These are phyloP conservation scores for Blumeriella jaapii DNA, from an alignment of 2,329 filamentous ascomycete genomes.

Conservation along the genomic window DNA sequence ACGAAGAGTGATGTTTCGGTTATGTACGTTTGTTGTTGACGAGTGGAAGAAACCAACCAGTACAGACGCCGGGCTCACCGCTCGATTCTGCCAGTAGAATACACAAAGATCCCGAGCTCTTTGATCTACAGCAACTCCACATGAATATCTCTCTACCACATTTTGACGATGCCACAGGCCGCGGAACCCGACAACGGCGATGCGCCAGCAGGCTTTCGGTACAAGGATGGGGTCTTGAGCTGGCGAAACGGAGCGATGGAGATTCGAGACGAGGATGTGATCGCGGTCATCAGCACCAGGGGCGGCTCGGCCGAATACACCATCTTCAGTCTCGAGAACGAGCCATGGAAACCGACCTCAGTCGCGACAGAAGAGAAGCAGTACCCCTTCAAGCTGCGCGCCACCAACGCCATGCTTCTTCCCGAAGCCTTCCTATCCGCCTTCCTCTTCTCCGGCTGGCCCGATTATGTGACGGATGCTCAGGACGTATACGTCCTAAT, in stretches of 20 bases:
- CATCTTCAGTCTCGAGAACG: constrained; percentile 2
- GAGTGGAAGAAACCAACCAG: no score
- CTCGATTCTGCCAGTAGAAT: no score
- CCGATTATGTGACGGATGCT: constrained; percentile 26
- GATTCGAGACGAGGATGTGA: constrained; percentile 4
- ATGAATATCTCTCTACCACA: no score
- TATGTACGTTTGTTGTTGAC: no score
- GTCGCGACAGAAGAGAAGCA: constrained; percentile 16
- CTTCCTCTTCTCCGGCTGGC: constrained; percentile 30
- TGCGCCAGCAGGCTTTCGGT: neutral
- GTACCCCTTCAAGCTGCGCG: constrained; percentile 21
- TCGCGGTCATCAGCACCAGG: constrained; percentile 1
- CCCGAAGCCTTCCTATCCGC: constrained; percentile 29
- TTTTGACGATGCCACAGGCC: no score
- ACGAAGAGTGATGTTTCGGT: no score
- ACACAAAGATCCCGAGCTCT: no score
- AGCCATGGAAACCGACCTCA: no score
- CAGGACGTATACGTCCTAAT: constrained; percentile 48
- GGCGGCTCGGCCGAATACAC: constrained; percentile 2
- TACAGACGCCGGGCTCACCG: no score
- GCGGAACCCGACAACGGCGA: no score
- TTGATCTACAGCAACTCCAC: no score
- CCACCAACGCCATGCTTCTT: constrained; percentile 27
- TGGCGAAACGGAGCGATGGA: constrained; percentile 1
- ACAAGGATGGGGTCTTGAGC: neutral